Conservation (phyloP, 495 filamentous ascomycete genomes). For the Penicillium pulvis region DNA sequence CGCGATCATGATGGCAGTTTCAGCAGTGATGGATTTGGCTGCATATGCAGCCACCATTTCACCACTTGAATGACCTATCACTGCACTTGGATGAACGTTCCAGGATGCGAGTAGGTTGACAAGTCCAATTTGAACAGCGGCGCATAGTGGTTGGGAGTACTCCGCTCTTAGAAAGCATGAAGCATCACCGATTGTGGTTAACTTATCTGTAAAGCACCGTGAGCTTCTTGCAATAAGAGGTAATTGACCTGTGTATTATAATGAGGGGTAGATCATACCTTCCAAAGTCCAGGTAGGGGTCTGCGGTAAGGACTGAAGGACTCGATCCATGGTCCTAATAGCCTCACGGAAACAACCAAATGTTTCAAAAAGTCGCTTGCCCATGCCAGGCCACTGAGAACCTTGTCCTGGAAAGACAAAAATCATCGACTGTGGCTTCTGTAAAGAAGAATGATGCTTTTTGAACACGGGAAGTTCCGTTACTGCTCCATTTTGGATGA, state of each 20-base stretch:
- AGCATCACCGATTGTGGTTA: background rate
- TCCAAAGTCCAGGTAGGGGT: conserved; percentile 6
- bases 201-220: too few species aligned
- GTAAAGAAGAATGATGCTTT: background rate
- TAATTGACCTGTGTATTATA: too few species aligned
- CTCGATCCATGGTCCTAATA: conserved; percentile 14
- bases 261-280: background rate
- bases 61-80: conserved; percentile 64
- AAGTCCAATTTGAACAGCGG: conserved; percentile 54
- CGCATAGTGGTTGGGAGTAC: conserved; percentile 42
- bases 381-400: conserved; percentile 55
- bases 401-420: conserved; percentile 76
- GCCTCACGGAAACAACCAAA: conserved; percentile 29
- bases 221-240: too few species aligned
- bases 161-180: conserved; percentile 23
- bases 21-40: conserved; percentile 45
- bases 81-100: conserved; percentile 47
- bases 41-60: conserved; percentile 67
- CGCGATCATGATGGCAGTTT: conserved; percentile 35
- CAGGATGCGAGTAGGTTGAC: conserved; percentile 47
- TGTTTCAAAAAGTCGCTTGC: conserved; percentile 28
- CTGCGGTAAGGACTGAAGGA: background rate
- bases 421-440: conserved; percentile 40
- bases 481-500: background rate
- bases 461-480: background rate